Evolutionary conservation across 192 early-diverging fungal genomes (phyloP).

Genomic region (Backusella tuberculispora): DNA sequence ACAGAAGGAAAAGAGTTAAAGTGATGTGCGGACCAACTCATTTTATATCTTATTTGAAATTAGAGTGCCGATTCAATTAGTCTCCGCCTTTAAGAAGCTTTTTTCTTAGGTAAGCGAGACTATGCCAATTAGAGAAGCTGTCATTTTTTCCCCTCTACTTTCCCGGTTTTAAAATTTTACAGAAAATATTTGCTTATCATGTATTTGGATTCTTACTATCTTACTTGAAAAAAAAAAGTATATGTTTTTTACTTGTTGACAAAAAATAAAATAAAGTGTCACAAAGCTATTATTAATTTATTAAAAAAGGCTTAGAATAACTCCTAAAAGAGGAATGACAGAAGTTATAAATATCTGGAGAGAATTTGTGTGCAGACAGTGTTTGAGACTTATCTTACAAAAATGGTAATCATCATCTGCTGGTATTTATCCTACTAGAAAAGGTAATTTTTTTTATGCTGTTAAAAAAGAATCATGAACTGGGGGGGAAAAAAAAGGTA

Average conservation of each 20-base stretch:
- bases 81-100: neutral
- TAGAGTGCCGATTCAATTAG: neutral
- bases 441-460: neutral
- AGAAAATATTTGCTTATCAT: neutral
- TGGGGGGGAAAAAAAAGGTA: neutral
- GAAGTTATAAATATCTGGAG: neutral
- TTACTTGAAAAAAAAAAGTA: neutral
- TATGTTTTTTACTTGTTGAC: neutral
- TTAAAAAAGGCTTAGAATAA: constrained; percentile 3
- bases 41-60: neutral
- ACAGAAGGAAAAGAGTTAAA: neutral
- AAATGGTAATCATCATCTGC: neutral
- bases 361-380: neutral
- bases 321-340: constrained; percentile 10
- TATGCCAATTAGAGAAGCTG: constrained; percentile 13
- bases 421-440: neutral
- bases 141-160: constrained; percentile 9
- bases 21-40: constrained; percentile 1
- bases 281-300: neutral
- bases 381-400: neutral
- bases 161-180: neutral
- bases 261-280: neutral
- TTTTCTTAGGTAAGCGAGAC: constrained; percentile 13
- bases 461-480: neutral
- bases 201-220: neutral